Evolutionary conservation across 805 yeast species (phyloP), one percentile per base, ranked within the genome.

Genomic region (Starmerella apis): DNA sequence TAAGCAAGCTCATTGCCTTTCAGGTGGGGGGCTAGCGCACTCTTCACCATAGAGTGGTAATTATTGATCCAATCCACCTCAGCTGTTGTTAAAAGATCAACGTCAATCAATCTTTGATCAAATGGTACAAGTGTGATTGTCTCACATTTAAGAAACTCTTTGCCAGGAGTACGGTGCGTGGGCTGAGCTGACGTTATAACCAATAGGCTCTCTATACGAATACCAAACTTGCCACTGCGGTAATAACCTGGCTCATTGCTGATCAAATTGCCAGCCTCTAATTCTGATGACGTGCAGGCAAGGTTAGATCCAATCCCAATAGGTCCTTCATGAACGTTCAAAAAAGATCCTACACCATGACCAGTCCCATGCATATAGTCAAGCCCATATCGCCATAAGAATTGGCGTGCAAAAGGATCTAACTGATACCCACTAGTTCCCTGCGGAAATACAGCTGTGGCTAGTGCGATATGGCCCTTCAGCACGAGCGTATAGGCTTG

Each of bases 231-330:
- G n/a, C 88, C 90, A 59, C 86, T 95, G 55, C 81, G 78, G 65
- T 92, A 92, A 64, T 72, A 90, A 0, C 98, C 98, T 0, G 98
- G 98, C 65, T 92, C 98, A 67, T 88, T 88, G 46, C 94, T 81
- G 36, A 86, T 68, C 22, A 88, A 74, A 58, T 81, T 85, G 4
- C 96, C 96, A 13, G 71, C 71, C 48, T 72, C 66, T 25, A 70
- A 54, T 5, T 86, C 79, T 39, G 73, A 75, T 59, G 73, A 71
- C 83, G 44, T 30, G 11, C 52, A 47, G 6, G 43, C 16, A 9
- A 33, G 32, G 16, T 42, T 43, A 14, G 48, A 33, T 9, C 56
- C 83, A 52, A 92, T 79, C 14, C 88, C 94, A 49, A 90, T 75
- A 1, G 97, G 97, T 0, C 94, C 92, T 62, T 94, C 96, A 64